Percentiles rank a stretch among this genome's conserved stretches.
These are phyloP conservation scores for Psilocybe sp. DNA, from an alignment of 768 basidiomycete genomes.

Conservation along the genomic window DNA sequence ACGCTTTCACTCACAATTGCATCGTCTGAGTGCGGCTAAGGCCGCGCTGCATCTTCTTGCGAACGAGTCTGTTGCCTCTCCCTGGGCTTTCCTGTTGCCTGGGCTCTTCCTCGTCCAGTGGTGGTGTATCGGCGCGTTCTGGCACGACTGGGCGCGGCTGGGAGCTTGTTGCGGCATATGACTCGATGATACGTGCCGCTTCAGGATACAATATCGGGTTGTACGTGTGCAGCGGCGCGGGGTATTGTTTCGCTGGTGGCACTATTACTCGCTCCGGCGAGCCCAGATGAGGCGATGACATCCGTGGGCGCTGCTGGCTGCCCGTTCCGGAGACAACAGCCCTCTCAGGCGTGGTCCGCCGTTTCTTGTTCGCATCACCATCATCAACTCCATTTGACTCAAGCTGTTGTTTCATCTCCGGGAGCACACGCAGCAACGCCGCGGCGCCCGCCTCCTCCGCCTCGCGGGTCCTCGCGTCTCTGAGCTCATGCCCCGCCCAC, in stretches of 20 bases:
- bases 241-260: slow-evolving; percentile 31
- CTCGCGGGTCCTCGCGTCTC: slow-evolving; percentile 8
- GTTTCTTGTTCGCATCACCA: slow-evolving; percentile 8
- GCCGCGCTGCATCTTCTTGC: too few relatives aligned
- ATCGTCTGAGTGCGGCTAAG: too few relatives aligned
- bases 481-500: slow-evolving; percentile 2
- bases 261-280: background rate
- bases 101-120: too few relatives aligned
- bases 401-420: background rate
- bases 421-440: background rate
- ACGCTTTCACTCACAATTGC: too few relatives aligned
- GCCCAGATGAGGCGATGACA: background rate
- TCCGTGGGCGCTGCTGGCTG: background rate
- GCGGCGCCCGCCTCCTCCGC: slow-evolving; percentile 10
- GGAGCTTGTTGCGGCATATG: slow-evolving; percentile 3
- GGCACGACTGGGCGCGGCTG: too few relatives aligned
- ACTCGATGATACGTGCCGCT: slow-evolving; percentile 27
- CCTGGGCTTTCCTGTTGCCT: too few relatives aligned
- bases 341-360: slow-evolving; percentile 7
- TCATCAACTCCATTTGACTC: background rate
- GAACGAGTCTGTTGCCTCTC: too few relatives aligned
- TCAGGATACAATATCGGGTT: slow-evolving; percentile 34
- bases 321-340: background rate
- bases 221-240: slow-evolving; percentile 32
- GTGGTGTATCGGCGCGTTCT: too few relatives aligned